phyloP scores from a whole-genome alignment of 129 eudicot species.

The Ambrosia artemisiifolia region DNA sequence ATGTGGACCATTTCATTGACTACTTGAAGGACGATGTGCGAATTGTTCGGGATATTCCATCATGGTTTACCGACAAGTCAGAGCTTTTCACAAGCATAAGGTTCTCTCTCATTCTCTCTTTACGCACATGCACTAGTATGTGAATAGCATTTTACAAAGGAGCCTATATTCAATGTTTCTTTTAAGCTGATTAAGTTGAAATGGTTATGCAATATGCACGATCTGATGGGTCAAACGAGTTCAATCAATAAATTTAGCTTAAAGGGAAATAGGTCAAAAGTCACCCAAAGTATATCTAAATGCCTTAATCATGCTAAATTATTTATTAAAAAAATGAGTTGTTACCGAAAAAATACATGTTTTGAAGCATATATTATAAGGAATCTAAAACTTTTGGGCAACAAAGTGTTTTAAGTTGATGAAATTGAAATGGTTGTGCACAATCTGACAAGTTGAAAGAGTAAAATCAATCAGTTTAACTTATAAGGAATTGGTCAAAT shows the following conservation, averaged over 20 bases:
- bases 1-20: constrained; percentile 96
- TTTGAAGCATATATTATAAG: not conserved
- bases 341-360: not conserved
- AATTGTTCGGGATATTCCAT: constrained; percentile 94
- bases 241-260: not conserved
- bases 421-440: not conserved
- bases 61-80: constrained; percentile 91
- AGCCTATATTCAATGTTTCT: not conserved
- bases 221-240: not conserved
- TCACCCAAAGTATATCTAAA: not conserved
- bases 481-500: not conserved
- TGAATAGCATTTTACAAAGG: constrained; percentile 10
- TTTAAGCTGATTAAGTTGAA: constrained; percentile 8
- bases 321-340: not conserved
- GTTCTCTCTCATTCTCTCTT: constrained; percentile 31
- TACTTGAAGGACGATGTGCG: constrained; percentile 93
- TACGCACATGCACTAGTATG: not conserved
- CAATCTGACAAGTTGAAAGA: not conserved
- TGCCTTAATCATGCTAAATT: not conserved
- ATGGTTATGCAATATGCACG: not conserved
- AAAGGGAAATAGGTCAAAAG: not conserved
- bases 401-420: not conserved
- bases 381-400: not conserved
- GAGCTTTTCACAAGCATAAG: constrained; percentile 90
- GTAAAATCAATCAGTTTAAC: not conserved